phyloP scores from a whole-genome alignment of 768 basidiomycete species.

The Dentipellis sp. region DNA sequence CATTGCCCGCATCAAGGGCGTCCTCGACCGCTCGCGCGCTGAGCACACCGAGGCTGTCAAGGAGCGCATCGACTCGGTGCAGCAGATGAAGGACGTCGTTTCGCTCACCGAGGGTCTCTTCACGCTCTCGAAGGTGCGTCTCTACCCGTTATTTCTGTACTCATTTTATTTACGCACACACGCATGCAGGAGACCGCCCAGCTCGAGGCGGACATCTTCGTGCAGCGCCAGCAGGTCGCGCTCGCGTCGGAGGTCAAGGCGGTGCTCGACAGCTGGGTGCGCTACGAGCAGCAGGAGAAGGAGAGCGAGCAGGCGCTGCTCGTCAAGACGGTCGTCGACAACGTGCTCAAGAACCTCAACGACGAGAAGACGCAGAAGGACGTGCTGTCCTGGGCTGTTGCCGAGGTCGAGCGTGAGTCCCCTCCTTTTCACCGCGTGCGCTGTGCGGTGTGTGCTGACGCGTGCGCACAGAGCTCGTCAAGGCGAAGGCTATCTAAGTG shows the following conservation, averaged over 20 bases:
- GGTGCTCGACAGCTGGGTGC: slow-evolving; percentile 96
- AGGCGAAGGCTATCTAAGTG: slow-evolving; percentile 78
- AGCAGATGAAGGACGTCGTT: slow-evolving; percentile 93
- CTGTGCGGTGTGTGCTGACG: background rate
- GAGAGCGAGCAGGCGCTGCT: slow-evolving; percentile 94
- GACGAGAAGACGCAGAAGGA: slow-evolving; percentile 90
- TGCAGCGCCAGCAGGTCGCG: slow-evolving; percentile 81
- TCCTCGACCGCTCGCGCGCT: slow-evolving; percentile 72
- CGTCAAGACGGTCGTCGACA: slow-evolving; percentile 79
- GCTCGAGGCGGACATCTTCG: slow-evolving; percentile 84
- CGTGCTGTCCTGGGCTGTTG: slow-evolving; percentile 66
- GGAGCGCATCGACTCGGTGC: slow-evolving; percentile 85
- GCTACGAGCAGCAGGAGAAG: slow-evolving; percentile 93
- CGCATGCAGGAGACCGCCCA: slow-evolving; percentile 73
- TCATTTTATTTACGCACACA: background rate
- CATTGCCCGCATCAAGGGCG: slow-evolving; percentile 72
- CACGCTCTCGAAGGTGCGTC: slow-evolving; percentile 75
- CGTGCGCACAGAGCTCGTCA: slow-evolving; percentile 62
- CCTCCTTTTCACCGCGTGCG: background rate
- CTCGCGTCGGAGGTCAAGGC: slow-evolving; percentile 85
- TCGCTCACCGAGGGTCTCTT: slow-evolving; percentile 87
- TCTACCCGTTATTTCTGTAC: background rate
- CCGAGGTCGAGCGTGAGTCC: slow-evolving; percentile 90
- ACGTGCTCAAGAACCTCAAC: slow-evolving; percentile 72
- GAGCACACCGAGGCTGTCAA: slow-evolving; percentile 93